Base-by-base conservation (phyloP, 192 early-diverging fungal species). In the Coemansia sp. region DNA sequence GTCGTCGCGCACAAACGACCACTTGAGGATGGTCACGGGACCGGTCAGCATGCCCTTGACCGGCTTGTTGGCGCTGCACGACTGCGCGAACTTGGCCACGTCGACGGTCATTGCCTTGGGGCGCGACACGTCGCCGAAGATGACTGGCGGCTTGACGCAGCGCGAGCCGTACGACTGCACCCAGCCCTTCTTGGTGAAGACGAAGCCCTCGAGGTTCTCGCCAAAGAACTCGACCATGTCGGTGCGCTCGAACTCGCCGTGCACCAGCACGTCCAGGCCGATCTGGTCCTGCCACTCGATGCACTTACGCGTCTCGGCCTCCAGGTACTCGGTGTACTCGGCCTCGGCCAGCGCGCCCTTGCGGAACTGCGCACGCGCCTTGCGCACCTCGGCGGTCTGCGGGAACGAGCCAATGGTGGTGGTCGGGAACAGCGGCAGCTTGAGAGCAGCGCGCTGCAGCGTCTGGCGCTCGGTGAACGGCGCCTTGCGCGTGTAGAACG, bases 1-100 rank as follows among this genome's bases (percentile, higher is more conserved):
- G 85, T 98, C 96, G 72, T 97, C 93, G 81, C 96, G 94, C 56
- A 97, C 92, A 77, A 98, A 98, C 22, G 96, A 98, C 96, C 96
- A 98, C 82, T 94, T 89, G 69, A 97, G 88, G 78, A 95, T 96
- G 65, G 96, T 98, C 48, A 98, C 90, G 23, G 96, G 96, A 26
- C 96, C 96, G 31, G 96, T 98, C 57, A 98, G 89, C 96, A 98
- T 98, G 72, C 95, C 96, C 88, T 98, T 98, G 91, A 98, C 90
- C 60, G 94, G 93, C 74, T 90, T 89, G 68, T 52, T 55, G 38
- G 67, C 73, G 82, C 94, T 97, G 64, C 93, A 84, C 39, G 87
- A 86, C 84, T 98, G 94, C 51, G 96, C 92, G 66, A 93, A 97
- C 62, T 71, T 77, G 19, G 88, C 87, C 83, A 88, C 86, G 29